Conservation (phyloP, 2,329 filamentous ascomycete genomes). For the Hysterium pulicare region DNA sequence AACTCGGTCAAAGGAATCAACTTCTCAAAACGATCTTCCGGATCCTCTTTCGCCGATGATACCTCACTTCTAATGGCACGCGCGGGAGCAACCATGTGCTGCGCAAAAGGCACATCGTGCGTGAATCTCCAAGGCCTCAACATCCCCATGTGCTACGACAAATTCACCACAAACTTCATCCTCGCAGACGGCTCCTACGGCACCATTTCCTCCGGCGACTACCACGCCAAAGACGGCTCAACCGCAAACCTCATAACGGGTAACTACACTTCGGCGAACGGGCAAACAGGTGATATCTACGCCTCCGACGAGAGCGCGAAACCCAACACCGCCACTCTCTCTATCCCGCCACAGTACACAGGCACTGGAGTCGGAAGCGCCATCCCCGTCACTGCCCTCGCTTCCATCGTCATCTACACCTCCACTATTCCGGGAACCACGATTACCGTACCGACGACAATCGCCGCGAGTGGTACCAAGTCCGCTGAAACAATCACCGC, state of each 20-base stretch:
- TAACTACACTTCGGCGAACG: slow-evolving; percentile 39
- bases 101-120: slow-evolving; percentile 39
- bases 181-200: slow-evolving; percentile 48
- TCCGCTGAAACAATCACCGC: slow-evolving; percentile 18
- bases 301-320: slow-evolving; percentile 30
- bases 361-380: slow-evolving; percentile 45
- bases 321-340: slow-evolving; percentile 44
- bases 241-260: slow-evolving; percentile 46
- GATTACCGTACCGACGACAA: slow-evolving; percentile 16
- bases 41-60: slow-evolving; percentile 6
- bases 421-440: slow-evolving; percentile 29
- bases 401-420: slow-evolving; percentile 35
- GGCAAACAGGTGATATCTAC: slow-evolving; percentile 47
- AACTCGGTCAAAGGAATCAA: slow-evolving; percentile 32
- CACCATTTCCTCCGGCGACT: slow-evolving; percentile 44
- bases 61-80: slow-evolving; percentile 11
- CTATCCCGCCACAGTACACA: slow-evolving; percentile 46
- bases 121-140: slow-evolving; percentile 39
- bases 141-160: slow-evolving; percentile 52
- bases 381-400: slow-evolving; percentile 45
- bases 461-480: slow-evolving; percentile 4
- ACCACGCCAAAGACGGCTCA: slow-evolving; percentile 35
- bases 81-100: slow-evolving; percentile 28
- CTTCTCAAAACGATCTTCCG: slow-evolving; percentile 22
- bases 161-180: slow-evolving; percentile 51